A percentile compares a stretch with the other conserved stretches of the same genome.
Evolutionary conservation across 768 basidiomycete genomes (phyloP).

Genomic region (Royoungia palumana): DNA sequence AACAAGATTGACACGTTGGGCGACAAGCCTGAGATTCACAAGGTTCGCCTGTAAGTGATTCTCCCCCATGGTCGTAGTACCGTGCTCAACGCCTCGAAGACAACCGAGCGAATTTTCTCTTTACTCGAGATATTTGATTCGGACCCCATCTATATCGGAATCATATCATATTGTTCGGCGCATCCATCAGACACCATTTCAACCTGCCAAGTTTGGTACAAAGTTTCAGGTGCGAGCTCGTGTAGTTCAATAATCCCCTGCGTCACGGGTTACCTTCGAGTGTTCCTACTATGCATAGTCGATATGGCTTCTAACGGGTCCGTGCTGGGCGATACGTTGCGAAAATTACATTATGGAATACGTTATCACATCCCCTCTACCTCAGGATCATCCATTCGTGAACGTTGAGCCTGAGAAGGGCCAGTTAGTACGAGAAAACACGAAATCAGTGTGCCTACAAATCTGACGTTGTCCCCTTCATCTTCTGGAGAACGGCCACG

Average conservation of each 20-base stretch:
- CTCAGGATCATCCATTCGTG: constrained; percentile 62
- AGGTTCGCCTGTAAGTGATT: constrained; percentile 47
- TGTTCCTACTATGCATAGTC: constrained; percentile 11
- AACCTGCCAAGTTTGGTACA: constrained; percentile 33
- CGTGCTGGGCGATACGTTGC: constrained; percentile 5
- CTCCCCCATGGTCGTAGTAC: background rate
- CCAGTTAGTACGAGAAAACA: constrained; percentile 4
- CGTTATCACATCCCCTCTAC: constrained; percentile 62
- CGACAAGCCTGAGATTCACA: constrained; percentile 45
- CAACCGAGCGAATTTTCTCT: constrained; percentile 40
- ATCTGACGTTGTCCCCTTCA: constrained; percentile 56
- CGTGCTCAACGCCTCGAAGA: constrained; percentile 23
- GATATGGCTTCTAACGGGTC: constrained; percentile 15
- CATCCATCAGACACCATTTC: constrained; percentile 55
- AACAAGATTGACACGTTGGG: constrained; percentile 43
- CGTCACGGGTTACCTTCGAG: background rate
- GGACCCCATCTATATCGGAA: constrained; percentile 54
- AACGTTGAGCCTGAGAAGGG: constrained; percentile 49
- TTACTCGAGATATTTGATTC: constrained; percentile 53
- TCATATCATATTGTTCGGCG: constrained; percentile 65
- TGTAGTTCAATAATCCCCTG: constrained; percentile 44
- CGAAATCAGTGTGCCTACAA: constrained; percentile 40
- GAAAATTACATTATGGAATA: constrained; percentile 27
- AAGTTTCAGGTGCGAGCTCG: constrained; percentile 46
- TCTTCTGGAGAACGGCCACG: constrained; percentile 77